Base-by-base conservation (phyloP, 2,329 filamentous ascomycete genomes). In the Corinectria fuckeliana region DNA sequence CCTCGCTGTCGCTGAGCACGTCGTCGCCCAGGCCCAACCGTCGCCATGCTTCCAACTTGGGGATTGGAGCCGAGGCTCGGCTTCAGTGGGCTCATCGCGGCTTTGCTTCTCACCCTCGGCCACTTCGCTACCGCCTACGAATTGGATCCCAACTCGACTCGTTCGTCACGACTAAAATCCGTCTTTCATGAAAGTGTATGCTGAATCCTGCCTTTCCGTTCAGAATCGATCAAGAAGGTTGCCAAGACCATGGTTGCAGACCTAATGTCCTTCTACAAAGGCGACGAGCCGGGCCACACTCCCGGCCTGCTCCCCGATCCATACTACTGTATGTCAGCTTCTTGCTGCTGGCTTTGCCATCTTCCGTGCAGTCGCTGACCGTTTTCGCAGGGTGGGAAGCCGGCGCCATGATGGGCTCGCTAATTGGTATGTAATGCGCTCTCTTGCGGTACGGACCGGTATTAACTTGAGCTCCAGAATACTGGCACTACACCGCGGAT, bases 401-500 rank as follows among this genome's bases (percentile, higher is more conserved):
- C 10, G 91, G 91, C 51, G 90, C 90, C 56, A 87, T 93, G 80
- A 82, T 88, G 76, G 85, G 85, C 20, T 81, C 89, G 2, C 78
- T 95, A 62, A 81, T 96, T 23, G 60, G 60, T 63, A 60, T 7
- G 57, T 55, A n/a, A 45, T 36, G 28, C n/a, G n/a, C 25, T 16
- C 18, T 30, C 13, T 5, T 11, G 36, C 9, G 26, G 32, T n/a
- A 14, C 32, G n/a, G 32, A 28, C 20, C 20, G 18, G 10, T 28
- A 21, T 16, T 58, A 26, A 58, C 44, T 7, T 20, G 42, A 30
- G 2, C 3, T 25, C 6, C 14, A 52, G 91, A 95, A 69, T 95
- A 95, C 74, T 96, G 91, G 91, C 91, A 88, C 72, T 91, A 92
- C 72, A 94, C 91, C 0, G 88, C 88, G 18, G 91, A 94, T 71